Base-by-base conservation (phyloP, 108 stramenopile species). In the Bacterosira constricta region DNA sequence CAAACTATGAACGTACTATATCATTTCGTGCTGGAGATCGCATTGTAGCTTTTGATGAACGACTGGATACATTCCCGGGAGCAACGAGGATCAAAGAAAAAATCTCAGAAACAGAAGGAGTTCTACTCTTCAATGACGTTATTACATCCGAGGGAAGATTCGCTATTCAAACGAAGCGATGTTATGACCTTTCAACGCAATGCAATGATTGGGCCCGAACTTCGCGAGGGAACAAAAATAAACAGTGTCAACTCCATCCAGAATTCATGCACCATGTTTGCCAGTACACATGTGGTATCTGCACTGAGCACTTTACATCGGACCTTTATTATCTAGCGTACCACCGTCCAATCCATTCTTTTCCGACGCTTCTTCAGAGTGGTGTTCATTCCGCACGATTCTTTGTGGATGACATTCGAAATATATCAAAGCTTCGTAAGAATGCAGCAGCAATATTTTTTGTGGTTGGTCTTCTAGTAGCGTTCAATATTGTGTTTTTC, bases 221-320 rank as follows among this genome's bases (percentile, higher is more conserved):
- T 6, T 6, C 26, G 26, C 1, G 41, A 9, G 26, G 38, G 41
- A 36, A 44, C 12, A 15, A 21, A 44, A 46, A 53, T 17, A 42
- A 34, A 4, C 70, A 71, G 34, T 71, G 70, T 27, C 4, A 37
- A 1, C 9, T 36, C 20, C 51, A 53, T 53, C 59, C 70, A 11
- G 70, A 71, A 36, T 71, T 61, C n/a, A 71, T 71, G 70, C 70
- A 71, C 38, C 50, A 61, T 42, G 27, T 62, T 39, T 71, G 70
- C 26, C 60, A 59, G 2, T 34, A 31, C 10, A 17, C 59, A 29
- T 71, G 70, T 53, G 59, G 60, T 9, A 59, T 71, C 4, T 71
- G 70, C 37, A 51, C 37, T 35, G 70, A 71, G 11, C 10, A 38
- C 13, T 18, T 71, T n/a, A 38, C 37, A 3, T 71, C 70, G 4